phyloP scores from a whole-genome alignment of 306 rosid genomes.

The Psophocarpus tetragonolobus region DNA sequence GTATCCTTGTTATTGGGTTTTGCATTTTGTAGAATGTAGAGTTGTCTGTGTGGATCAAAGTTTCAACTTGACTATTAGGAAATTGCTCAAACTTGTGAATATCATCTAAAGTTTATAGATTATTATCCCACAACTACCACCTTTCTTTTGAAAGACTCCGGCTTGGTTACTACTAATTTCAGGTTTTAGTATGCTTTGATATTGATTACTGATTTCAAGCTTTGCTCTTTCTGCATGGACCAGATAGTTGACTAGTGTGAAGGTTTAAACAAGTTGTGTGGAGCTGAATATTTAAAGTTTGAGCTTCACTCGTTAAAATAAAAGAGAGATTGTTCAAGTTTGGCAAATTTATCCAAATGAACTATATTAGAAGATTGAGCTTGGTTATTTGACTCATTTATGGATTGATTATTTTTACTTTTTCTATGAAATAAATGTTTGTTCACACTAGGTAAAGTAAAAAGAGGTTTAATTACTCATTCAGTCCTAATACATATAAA shows the following conservation, averaged over 20 bases:
- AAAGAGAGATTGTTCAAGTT: neutral
- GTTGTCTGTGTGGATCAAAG: neutral
- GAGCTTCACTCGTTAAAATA: neutral
- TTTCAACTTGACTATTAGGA: constrained; percentile 3
- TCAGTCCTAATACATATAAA: no score
- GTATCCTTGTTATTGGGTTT: neutral
- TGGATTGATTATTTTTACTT: neutral
- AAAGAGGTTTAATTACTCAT: no score
- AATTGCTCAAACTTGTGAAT: neutral
- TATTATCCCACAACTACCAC: neutral
- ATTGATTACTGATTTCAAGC: neutral
- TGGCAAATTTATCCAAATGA: neutral
- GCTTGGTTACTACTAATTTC: constrained; percentile 11
- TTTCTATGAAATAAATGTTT: neutral
- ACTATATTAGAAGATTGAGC: neutral
- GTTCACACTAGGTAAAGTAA: neutral
- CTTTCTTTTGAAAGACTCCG: constrained; percentile 2
- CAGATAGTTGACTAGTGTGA: neutral
- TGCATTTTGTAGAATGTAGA: neutral
- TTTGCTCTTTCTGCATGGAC: neutral
- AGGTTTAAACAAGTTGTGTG: neutral
- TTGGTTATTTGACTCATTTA: neutral
- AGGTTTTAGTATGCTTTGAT: neutral
- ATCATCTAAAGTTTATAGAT: constrained; percentile 8
- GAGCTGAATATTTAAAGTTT: neutral